These are phyloP conservation scores for Pogostemon cablin DNA, from an alignment of 257 asterid genomes.

Conservation along the genomic window DNA sequence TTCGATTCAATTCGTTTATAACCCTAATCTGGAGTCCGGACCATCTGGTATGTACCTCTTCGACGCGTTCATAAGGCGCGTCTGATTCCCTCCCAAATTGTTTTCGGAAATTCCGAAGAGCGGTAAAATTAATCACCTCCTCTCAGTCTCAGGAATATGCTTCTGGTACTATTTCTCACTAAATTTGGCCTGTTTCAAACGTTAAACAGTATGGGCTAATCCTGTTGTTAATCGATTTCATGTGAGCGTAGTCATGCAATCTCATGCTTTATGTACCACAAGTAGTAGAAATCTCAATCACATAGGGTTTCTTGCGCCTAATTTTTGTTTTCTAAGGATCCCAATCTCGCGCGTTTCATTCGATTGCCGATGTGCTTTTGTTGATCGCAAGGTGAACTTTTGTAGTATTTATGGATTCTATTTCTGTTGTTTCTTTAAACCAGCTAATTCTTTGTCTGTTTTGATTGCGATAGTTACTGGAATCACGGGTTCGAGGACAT, in stretches of 20 bases:
- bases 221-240: conserved; percentile 21
- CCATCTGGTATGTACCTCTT: background rate
- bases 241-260: conserved; percentile 45
- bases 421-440: conserved; percentile 9
- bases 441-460: conserved; percentile 8
- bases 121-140: background rate
- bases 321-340: conserved; percentile 35
- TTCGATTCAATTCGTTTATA: too few relatives aligned
- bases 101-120: conserved; percentile 26
- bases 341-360: conserved; percentile 40
- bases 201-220: conserved; percentile 1
- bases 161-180: conserved; percentile 13
- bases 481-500: conserved; percentile 41
- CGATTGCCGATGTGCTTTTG: conserved; percentile 20
- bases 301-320: conserved; percentile 33
- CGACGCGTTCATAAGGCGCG: conserved; percentile 36
- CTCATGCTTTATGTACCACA: conserved; percentile 37
- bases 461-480: conserved; percentile 42
- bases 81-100: background rate
- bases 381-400: conserved; percentile 48
- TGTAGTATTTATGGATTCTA: conserved; percentile 9
- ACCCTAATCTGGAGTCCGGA: background rate
- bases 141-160: background rate
- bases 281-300: conserved; percentile 32
- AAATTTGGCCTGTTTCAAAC: background rate